Evolutionary conservation across 75 land plant genomes (phyloP), one percentile per base, ranked within the genome.

Genomic region (Cunninghamia lanceolata): DNA sequence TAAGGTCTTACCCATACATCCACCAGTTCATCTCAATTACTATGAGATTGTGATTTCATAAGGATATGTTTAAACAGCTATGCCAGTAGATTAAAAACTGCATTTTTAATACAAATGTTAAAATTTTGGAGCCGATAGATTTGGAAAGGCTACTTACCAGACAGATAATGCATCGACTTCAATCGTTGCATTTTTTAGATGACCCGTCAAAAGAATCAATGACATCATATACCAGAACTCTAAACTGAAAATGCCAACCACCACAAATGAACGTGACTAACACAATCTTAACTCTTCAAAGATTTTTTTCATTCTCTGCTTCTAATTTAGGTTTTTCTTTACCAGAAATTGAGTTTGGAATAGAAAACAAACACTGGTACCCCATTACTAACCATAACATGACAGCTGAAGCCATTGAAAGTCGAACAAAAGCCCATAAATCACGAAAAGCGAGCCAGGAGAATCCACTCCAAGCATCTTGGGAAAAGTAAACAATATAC

Each of bases 171-270:
- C 42, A 25, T 79, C 82, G 46, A 79, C 10, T 79, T 35, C 82
- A 28, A 25, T 42, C 25, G 28, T 28, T 79, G 82, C 82, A 42
- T 79, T 21, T 25, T 25, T 19, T 21, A 79, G 82, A 28, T 42
- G 46, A 21, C 82, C 46, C 25, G 82, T 79, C 46, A 79, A 42
- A 79, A 79, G 3, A 39, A 42, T 19, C 45, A 42, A 28, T 42
- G 46, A 9, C 47, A 79, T 79, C 0, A 42, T 40, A 79, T 79
- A 79, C 82, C 82, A 79, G 82, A 79, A 1, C 82, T 79, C 46
- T 43, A 79, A 25, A 42, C 46, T 42, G 82, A 79, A 25, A 40
- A 21, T 21, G 21, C 10, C 46, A 34, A 35, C 82, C 4, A 79
- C 28, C 15, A 79, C 11, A 19, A 42, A 19, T 40, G 46, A 79